Conservation (phyloP, 345 rosid species). For the Mangifera indica region DNA sequence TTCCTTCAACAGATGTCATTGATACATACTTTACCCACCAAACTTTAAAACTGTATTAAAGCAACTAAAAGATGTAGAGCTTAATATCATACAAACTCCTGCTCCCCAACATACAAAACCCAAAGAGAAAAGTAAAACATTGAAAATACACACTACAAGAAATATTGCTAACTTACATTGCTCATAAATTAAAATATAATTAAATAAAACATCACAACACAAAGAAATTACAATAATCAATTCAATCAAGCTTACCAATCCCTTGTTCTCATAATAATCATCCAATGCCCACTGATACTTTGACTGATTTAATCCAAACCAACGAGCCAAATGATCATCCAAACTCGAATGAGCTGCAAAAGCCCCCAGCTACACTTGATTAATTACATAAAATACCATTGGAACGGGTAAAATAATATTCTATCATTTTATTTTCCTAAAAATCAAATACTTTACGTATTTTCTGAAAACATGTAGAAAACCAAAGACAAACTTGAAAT, state of each 20-base stretch:
- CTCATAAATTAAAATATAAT: not conserved
- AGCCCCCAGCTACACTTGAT: not conserved
- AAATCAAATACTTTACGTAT: not conserved
- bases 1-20: conserved; percentile 9
- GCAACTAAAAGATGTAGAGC: not conserved
- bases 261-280: conserved; percentile 84
- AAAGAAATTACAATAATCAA: not conserved
- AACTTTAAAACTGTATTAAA: conserved; percentile 12
- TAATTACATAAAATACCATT: not conserved
- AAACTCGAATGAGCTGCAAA: conserved; percentile 87
- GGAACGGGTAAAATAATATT: not conserved
- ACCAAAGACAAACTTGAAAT: not conserved
- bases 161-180: not conserved
- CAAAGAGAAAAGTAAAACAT: not conserved
- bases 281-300: conserved; percentile 99
- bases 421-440: not conserved
- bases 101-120: not conserved
- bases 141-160: not conserved
- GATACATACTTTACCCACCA: conserved; percentile 16
- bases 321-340: conserved; percentile 95
- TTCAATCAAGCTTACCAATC: conserved; percentile 52
- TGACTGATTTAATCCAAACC: conserved; percentile 98
- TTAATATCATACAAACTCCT: not conserved
- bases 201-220: not conserved
- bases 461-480: not conserved